phyloP scores from a whole-genome alignment of 2,329 filamentous ascomycete species.

The Apiospora malaysiana region DNA sequence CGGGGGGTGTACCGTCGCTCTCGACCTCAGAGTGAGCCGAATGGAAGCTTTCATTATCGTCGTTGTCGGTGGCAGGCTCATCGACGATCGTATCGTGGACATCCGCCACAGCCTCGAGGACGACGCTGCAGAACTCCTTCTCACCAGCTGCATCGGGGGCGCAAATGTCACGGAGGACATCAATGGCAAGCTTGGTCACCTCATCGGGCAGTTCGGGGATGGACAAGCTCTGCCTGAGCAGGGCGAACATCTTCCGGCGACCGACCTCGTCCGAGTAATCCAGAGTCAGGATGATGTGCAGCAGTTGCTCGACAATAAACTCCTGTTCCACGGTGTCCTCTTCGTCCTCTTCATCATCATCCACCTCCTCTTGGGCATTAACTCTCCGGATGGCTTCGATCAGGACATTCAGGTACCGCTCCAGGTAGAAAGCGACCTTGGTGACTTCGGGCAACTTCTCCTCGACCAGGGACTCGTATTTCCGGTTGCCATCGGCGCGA shows the following conservation, averaged over 20 bases:
- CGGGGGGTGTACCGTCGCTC: constrained; percentile 63
- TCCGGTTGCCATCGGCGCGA: constrained; percentile 73
- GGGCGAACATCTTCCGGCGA: constrained; percentile 91
- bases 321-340: constrained; percentile 89
- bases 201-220: constrained; percentile 90
- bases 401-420: constrained; percentile 76
- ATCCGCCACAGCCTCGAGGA: constrained; percentile 93
- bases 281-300: constrained; percentile 88
- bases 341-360: constrained; percentile 66
- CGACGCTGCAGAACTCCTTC: constrained; percentile 81
- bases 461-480: constrained; percentile 78
- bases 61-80: constrained; percentile 60
- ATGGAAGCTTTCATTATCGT: constrained; percentile 82
- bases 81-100: constrained; percentile 93
- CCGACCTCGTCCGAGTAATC: constrained; percentile 99
- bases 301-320: constrained; percentile 93
- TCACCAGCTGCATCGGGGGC: constrained; percentile 76
- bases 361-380: constrained; percentile 58
- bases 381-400: constrained; percentile 67
- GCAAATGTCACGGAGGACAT: constrained; percentile 83
- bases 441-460: constrained; percentile 96
- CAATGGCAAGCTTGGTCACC: constrained; percentile 84
- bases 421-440: constrained; percentile 84
- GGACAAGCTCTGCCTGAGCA: constrained; percentile 84
- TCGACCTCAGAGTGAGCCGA: constrained; percentile 88